These are phyloP conservation scores for Phytophthora nicotianae DNA, from an alignment of 352 stramenopile species.

Conservation along the genomic window DNA sequence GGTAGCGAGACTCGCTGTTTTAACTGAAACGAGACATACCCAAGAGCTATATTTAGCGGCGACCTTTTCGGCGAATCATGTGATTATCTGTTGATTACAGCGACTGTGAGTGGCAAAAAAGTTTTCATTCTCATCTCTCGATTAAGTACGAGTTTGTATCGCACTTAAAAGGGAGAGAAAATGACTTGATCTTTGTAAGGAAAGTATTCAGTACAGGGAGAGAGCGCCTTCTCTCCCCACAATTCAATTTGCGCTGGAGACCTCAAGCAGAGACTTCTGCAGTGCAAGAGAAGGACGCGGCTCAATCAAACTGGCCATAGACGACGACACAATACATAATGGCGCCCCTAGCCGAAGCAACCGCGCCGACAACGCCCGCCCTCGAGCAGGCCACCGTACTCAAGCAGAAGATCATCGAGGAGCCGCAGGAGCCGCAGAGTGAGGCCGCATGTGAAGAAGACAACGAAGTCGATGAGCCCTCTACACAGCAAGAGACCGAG, in stretches of 20 bases:
- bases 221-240: slow-evolving; percentile 27
- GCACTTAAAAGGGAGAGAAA: neutral
- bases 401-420: slow-evolving; percentile 29
- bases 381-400: slow-evolving; percentile 23
- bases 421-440: slow-evolving; percentile 24
- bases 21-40: slow-evolving; percentile 18
- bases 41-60: slow-evolving; percentile 12
- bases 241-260: slow-evolving; percentile 34
- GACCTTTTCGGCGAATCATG: slow-evolving; percentile 7
- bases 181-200: slow-evolving; percentile 19
- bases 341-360: slow-evolving; percentile 39
- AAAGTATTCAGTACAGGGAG: slow-evolving; percentile 9
- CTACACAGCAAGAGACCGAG: slow-evolving; percentile 13
- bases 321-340: slow-evolving; percentile 34
- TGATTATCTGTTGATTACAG: neutral
- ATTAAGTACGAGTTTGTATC: neutral
- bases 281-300: slow-evolving; percentile 26
- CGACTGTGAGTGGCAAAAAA: slow-evolving; percentile 22
- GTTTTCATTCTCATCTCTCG: neutral
- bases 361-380: neutral
- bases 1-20: neutral
- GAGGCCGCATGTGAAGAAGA: slow-evolving; percentile 36
- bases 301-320: slow-evolving; percentile 29
- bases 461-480: slow-evolving; percentile 8
- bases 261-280: slow-evolving; percentile 13